phyloP scores from a whole-genome alignment of 495 filamentous ascomycete genomes.

The Penicillium lagena region DNA sequence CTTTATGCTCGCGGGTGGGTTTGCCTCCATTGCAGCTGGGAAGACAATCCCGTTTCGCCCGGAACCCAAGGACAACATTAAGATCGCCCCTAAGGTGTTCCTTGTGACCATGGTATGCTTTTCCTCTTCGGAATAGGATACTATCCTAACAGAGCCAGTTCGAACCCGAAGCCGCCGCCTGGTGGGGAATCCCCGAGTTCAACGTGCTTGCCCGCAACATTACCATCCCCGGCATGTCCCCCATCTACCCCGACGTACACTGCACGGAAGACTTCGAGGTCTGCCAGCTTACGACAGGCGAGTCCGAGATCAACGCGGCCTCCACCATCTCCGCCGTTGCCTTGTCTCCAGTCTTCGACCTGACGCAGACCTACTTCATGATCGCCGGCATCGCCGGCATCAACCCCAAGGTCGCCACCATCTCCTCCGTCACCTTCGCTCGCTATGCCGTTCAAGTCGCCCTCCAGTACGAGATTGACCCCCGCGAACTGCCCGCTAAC shows the following conservation, averaged over 20 bases:
- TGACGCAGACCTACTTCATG: conserved; percentile 63
- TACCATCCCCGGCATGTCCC: conserved; percentile 59
- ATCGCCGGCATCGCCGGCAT: conserved; percentile 68
- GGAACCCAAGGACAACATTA: too few species aligned
- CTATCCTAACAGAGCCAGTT: conserved; percentile 45
- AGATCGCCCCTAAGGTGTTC: conserved; percentile 59
- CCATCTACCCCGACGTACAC: conserved; percentile 57
- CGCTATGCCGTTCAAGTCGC: conserved; percentile 66
- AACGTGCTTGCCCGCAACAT: conserved; percentile 59
- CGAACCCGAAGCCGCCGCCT: conserved; percentile 58
- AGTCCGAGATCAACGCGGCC: conserved; percentile 70
- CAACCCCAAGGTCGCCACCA: conserved; percentile 59
- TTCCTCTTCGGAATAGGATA: not conserved
- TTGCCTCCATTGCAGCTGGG: too few species aligned
- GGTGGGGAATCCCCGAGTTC: conserved; percentile 58
- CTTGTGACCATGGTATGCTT: conserved; percentile 66
- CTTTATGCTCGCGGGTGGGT: too few species aligned
- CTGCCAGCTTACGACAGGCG: conserved; percentile 56
- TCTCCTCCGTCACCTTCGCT: conserved; percentile 57
- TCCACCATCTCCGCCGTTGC: conserved; percentile 53
- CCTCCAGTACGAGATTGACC: conserved; percentile 69
- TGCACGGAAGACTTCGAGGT: conserved; percentile 51
- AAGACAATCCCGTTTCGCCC: too few species aligned
- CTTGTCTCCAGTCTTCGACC: conserved; percentile 56
- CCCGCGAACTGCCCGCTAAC: conserved; percentile 59